Percentiles rank a stretch among this genome's conserved stretches.
These are phyloP conservation scores for Alternaria longipes DNA, from an alignment of 2,329 filamentous ascomycete species.

Conservation along the genomic window DNA sequence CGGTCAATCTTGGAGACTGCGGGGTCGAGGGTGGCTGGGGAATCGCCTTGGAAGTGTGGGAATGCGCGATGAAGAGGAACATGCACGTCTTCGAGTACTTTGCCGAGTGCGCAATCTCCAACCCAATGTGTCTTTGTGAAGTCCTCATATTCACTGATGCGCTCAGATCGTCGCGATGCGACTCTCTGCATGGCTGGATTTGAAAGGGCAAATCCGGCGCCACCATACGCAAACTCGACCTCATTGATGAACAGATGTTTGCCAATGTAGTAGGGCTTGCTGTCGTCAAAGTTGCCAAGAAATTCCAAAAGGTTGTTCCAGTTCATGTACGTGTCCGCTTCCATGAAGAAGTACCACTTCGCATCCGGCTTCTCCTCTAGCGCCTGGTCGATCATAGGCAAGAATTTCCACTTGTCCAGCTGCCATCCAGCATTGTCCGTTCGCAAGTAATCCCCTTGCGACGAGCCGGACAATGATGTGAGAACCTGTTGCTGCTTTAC, in stretches of 20 bases:
- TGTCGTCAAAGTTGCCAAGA: slow-evolving; percentile 50
- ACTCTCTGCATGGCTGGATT: slow-evolving; percentile 52
- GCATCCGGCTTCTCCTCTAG: slow-evolving; percentile 47
- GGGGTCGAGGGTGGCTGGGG: slow-evolving; percentile 54
- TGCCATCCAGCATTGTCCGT: slow-evolving; percentile 58
- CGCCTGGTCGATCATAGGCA: slow-evolving; percentile 64
- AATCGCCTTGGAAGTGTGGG: slow-evolving; percentile 58
- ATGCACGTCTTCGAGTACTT: slow-evolving; percentile 49
- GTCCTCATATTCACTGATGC: slow-evolving; percentile 47
- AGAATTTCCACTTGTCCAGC: slow-evolving; percentile 68
- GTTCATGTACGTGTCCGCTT: slow-evolving; percentile 49
- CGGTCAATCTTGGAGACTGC: slow-evolving; percentile 45
- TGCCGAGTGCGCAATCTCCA: slow-evolving; percentile 51
- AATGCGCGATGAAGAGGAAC: slow-evolving; percentile 51
- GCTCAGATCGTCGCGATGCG: slow-evolving; percentile 40
- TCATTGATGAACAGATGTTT: slow-evolving; percentile 56
- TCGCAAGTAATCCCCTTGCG: slow-evolving; percentile 48
- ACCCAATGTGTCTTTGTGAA: slow-evolving; percentile 51
- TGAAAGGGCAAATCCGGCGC: slow-evolving; percentile 57
- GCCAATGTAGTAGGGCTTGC: slow-evolving; percentile 55
- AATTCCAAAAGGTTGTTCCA: slow-evolving; percentile 54
- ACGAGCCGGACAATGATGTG: slow-evolving; percentile 44
- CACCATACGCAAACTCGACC: slow-evolving; percentile 57
- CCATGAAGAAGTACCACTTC: slow-evolving; percentile 53
- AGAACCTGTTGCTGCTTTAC: slow-evolving; percentile 45